These are phyloP conservation scores for Skeletonema menzelii DNA, from an alignment of 108 stramenopile species.

Conservation along the genomic window DNA sequence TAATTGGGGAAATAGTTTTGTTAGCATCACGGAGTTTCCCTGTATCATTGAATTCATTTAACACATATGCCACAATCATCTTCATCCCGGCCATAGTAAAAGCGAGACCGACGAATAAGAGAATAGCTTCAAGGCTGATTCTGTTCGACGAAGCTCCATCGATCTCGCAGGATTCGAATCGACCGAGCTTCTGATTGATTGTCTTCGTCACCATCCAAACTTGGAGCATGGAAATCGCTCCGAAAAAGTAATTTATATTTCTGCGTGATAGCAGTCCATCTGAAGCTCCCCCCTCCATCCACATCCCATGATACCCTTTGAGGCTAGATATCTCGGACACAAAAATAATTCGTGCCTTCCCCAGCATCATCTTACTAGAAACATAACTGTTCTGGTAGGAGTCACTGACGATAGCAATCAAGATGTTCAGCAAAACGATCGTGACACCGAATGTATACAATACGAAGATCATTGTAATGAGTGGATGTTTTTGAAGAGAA, in stretches of 20 bases:
- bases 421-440: conserved; percentile 13
- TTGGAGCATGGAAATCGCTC: not conserved
- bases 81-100: not conserved
- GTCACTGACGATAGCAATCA: conserved; percentile 24
- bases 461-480: conserved; percentile 12
- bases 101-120: not conserved
- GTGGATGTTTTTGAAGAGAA: conserved; percentile 8
- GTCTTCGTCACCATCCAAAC: conserved; percentile 1
- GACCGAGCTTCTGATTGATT: not conserved
- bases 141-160: not conserved
- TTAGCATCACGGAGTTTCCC: not conserved
- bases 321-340: conserved; percentile 1
- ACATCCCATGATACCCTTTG: conserved; percentile 1
- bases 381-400: conserved; percentile 14
- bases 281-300: not conserved
- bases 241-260: not conserved
- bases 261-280: not conserved
- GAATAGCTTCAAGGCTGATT: not conserved
- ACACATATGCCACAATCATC: conserved; percentile 3
- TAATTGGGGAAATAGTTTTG: not conserved
- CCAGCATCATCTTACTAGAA: conserved; percentile 10
- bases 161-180: not conserved
- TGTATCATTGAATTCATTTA: conserved; percentile 6
- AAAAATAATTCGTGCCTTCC: conserved; percentile 14
- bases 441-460: conserved; percentile 20